Conservation (phyloP, 306 rosid species). For the Datisca glomerata region DNA sequence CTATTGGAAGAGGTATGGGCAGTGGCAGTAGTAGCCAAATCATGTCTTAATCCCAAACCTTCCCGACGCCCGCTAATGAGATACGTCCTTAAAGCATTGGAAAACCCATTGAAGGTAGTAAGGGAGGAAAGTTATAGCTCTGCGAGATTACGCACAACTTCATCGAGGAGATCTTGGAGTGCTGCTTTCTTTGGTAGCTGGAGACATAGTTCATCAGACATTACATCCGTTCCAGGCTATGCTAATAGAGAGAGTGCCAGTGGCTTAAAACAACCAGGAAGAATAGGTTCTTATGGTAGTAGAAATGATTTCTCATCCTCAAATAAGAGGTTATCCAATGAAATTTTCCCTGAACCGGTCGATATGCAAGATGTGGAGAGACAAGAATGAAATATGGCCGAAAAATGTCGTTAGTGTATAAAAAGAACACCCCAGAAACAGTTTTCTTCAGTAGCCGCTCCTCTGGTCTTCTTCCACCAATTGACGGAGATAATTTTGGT, state of each 20-base stretch:
- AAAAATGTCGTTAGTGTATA: no score
- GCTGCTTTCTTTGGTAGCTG: constrained; percentile 78
- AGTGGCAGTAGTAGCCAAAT: constrained; percentile 79
- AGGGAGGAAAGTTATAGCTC: constrained; percentile 78
- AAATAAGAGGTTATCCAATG: constrained; percentile 63
- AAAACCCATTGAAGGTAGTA: constrained; percentile 82
- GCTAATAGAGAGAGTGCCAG: constrained; percentile 29
- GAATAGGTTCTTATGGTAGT: constrained; percentile 54
- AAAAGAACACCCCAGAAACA: no score
- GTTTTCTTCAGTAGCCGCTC: no score
- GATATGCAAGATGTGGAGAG: constrained; percentile 46
- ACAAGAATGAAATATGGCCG: constrained; percentile 25
- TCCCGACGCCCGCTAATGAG: constrained; percentile 84
- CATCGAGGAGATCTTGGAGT: constrained; percentile 86
- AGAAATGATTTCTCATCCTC: constrained; percentile 71
- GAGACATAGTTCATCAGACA: constrained; percentile 77
- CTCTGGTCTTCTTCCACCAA: no score
- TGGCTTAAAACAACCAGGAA: constrained; percentile 51
- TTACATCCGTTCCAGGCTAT: constrained; percentile 26
- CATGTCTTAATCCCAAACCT: constrained; percentile 82
- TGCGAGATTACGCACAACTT: constrained; percentile 57
- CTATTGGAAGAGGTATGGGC: constrained; percentile 94
- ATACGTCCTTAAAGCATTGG: constrained; percentile 79
- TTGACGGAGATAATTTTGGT: no score
- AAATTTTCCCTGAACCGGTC: constrained; percentile 83